Conservation (phyloP, 2,329 filamentous ascomycete genomes). For the Aquanectria penicillioides region DNA sequence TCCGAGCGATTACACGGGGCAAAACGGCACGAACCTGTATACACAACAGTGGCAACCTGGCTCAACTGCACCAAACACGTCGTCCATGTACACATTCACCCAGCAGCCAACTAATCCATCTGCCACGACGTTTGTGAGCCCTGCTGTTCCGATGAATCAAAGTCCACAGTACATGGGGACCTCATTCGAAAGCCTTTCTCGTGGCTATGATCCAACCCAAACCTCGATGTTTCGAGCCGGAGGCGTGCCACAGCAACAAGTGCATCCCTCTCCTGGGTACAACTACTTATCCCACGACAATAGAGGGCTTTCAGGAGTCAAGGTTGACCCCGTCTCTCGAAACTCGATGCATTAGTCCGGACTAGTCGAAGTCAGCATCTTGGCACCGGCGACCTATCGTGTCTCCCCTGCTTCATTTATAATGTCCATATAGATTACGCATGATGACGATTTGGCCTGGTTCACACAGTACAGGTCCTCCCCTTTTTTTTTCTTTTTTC, state of each 20-base stretch:
- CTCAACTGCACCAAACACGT: constrained; percentile 52
- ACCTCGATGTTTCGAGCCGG: constrained; percentile 46
- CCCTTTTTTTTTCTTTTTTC: too few species aligned
- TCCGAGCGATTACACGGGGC: constrained; percentile 54
- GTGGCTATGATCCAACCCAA: constrained; percentile 47
- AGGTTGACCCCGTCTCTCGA: constrained; percentile 44
- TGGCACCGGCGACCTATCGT: constrained; percentile 12
- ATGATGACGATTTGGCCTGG: constrained; percentile 38
- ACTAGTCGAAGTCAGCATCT: constrained; percentile 7
- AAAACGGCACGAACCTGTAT: constrained; percentile 53
- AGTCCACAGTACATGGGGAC: constrained; percentile 46
- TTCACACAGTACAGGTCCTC: constrained; percentile 45
- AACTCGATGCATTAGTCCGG: constrained; percentile 40
- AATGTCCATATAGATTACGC: constrained; percentile 34
- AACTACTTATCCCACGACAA: constrained; percentile 48
- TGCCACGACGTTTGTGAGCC: constrained; percentile 44
- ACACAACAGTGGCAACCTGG: constrained; percentile 55
- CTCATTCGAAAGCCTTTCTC: constrained; percentile 48
- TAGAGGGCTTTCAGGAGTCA: constrained; percentile 43
- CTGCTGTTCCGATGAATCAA: constrained; percentile 45
- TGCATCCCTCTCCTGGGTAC: constrained; percentile 46
- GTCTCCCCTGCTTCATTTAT: constrained; percentile 23
- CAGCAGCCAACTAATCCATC: constrained; percentile 49
- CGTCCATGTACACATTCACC: constrained; percentile 58
- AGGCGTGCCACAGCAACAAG: constrained; percentile 43